phyloP scores from a whole-genome alignment of 1,284 basidiomycete genomes.

The Meripilus lineatus region DNA sequence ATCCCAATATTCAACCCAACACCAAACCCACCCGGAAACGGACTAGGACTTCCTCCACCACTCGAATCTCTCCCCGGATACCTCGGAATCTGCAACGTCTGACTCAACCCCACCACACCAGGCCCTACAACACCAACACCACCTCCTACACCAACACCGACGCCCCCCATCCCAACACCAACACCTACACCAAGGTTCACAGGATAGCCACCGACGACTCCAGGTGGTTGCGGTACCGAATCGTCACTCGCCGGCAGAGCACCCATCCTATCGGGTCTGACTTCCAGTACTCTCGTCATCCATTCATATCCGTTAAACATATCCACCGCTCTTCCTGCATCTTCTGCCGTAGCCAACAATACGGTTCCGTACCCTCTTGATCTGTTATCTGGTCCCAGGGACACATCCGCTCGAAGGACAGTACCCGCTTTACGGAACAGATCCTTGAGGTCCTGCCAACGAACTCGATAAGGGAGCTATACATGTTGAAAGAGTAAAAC shows the following conservation, averaged over 20 bases:
- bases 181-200: too few species aligned
- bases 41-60: too few species aligned
- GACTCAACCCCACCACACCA: neutral
- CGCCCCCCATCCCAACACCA: too few species aligned
- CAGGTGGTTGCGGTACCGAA: too few species aligned
- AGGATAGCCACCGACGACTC: too few species aligned
- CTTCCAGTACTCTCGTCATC: slow-evolving; percentile 89
- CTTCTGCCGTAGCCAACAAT: slow-evolving; percentile 85
- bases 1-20: neutral
- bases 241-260: slow-evolving; percentile 12
- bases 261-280: slow-evolving; percentile 77
- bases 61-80: too few species aligned
- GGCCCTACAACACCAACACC: too few species aligned
- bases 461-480: slow-evolving; percentile 81
- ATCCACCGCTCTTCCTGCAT: slow-evolving; percentile 85
- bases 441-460: slow-evolving; percentile 98
- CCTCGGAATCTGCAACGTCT: neutral
- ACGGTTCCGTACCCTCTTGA: slow-evolving; percentile 93
- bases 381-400: slow-evolving; percentile 87
- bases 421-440: slow-evolving; percentile 94
- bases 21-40: too few species aligned
- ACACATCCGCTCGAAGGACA: slow-evolving; percentile 92
- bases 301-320: slow-evolving; percentile 91
- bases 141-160: slow-evolving; percentile 1
- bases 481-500: slow-evolving; percentile 7